Evolutionary conservation across 1,284 basidiomycete genomes (phyloP).

Genomic region (Ustilago nuda): DNA sequence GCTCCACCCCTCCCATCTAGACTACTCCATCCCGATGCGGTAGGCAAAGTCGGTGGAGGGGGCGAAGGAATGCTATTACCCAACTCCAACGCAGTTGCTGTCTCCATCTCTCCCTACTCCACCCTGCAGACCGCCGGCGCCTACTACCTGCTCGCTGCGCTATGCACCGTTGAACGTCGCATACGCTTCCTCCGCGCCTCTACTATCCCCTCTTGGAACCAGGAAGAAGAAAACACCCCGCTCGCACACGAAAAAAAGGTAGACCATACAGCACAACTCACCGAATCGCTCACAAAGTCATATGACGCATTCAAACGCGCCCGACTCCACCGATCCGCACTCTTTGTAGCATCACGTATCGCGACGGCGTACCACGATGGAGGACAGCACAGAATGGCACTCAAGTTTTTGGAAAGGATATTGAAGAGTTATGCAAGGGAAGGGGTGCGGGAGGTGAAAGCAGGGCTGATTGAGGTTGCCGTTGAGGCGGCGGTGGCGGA

Average conservation of each 20-base stretch:
- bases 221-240: slow-evolving; percentile 19
- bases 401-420: slow-evolving; percentile 61
- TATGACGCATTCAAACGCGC: slow-evolving; percentile 56
- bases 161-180: slow-evolving; percentile 59
- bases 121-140: slow-evolving; percentile 36
- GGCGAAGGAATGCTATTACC: slow-evolving; percentile 39
- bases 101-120: slow-evolving; percentile 21
- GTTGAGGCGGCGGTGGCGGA: slow-evolving; percentile 22
- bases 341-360: slow-evolving; percentile 53
- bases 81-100: slow-evolving; percentile 37
- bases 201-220: neutral
- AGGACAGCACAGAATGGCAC: slow-evolving; percentile 48
- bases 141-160: slow-evolving; percentile 61
- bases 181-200: slow-evolving; percentile 25
- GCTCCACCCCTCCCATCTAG: slow-evolving; percentile 50
- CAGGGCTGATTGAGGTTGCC: slow-evolving; percentile 30
- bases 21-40: slow-evolving; percentile 47
- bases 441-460: slow-evolving; percentile 20
- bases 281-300: slow-evolving; percentile 49
- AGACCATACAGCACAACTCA: slow-evolving; percentile 53
- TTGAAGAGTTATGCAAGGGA: slow-evolving; percentile 51
- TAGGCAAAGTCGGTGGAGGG: slow-evolving; percentile 22
- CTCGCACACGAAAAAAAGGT: slow-evolving; percentile 57
- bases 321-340: slow-evolving; percentile 29
- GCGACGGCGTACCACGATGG: slow-evolving; percentile 49